Evolutionary conservation across 106 monocot genomes (phyloP), one percentile per base, ranked within the genome.

Genomic region (Ottelia alismoides): DNA sequence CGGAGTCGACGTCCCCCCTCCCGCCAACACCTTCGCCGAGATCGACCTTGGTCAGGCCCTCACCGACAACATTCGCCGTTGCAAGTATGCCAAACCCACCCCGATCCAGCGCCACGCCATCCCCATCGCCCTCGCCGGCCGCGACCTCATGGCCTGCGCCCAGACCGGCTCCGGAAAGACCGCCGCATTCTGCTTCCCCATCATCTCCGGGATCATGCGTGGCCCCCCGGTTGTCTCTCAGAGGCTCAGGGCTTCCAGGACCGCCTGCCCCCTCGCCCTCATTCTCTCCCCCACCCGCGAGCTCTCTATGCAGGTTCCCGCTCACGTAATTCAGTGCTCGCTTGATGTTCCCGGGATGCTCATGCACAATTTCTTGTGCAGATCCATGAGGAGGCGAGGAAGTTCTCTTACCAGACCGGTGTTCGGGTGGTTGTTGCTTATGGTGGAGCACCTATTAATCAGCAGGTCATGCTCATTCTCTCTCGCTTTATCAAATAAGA

Each of bases 111-210:
- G 89, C 10, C 78, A 98, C 72, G 82, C 96, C 0, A 98, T 98
- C 9, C 89, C 96, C 0, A 98, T 98, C 27, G 73, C 85, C 12
- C 76, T 82, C 22, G 79, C 65, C 0, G 96, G 96, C 19, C 53
- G 96, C 40, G 96, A 98, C 66, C 68, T 98, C 20, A 98, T 98
- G 96, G 96, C 96, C 0, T 89, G 96, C 63, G 96, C 96, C 25
- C 96, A 90, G 79, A 98, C 96, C 3, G 96, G 96, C 7, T 98
- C 96, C 0, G 96, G 96, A 2, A 98, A 98, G 71, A 98, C 89
- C 0, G 96, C 96, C 2, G 96, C 96, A 29, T 98, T 98, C 61
- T 98, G 96, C 66, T 98, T 98, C 40, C 96, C 96, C 0, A 98
- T 98, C 30, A 98, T 98, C 30, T 78, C 71, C 57, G 88, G 88